Evolutionary conservation across 2,329 filamentous ascomycete genomes (phyloP), one percentile per base, ranked within the genome.

Genomic region (Xylaria sp.): DNA sequence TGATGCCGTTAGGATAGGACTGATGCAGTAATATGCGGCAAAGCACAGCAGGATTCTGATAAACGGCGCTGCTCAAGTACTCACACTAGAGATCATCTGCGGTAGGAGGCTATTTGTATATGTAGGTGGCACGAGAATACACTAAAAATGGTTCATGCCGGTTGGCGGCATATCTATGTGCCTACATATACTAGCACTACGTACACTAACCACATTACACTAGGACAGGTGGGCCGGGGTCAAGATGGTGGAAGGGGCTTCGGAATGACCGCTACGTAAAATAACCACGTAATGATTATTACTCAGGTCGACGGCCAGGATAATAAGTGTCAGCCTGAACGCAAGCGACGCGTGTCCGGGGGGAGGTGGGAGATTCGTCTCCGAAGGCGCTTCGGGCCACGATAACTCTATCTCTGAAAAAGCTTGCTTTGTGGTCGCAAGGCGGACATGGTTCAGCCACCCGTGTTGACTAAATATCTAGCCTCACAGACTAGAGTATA

Each of bases 231-330:
- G 22, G 50, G 47, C 55, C 56, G 38, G 61, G 65, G 17, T 58
- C 9, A 22, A 29, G 29, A 50, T 36, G 44, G 31, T 60, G 61
- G 61, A 61, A 61, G 50, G 39, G 53, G 31, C 49, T 58, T 57
- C 65, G 65, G 65, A 65, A 61, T 3, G 47, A 38, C 65, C 65
- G 65, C 49, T 38, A 56, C 49, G 44, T 36, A 44, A 63, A 63
- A 54, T 31, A 53, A 31, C 33, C n/a, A 29, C 22, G 9, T 10
- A 31, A n/a, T n/a, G n/a, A n/a, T n/a, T n/a, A n/a, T n/a, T n/a
- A n/a, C n/a, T n/a, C n/a, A n/a, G 27, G 42, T 33, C 22, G 25
- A 27, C 27, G 36, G 31, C 38, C 36, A 47, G 45, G 47, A 58
- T 51, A 36, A 53, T 31, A 50, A 59, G 17, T 47, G 55, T 49